Base-by-base conservation (phyloP, 2,329 filamentous ascomycete species). In the Claviceps fusiformis region DNA sequence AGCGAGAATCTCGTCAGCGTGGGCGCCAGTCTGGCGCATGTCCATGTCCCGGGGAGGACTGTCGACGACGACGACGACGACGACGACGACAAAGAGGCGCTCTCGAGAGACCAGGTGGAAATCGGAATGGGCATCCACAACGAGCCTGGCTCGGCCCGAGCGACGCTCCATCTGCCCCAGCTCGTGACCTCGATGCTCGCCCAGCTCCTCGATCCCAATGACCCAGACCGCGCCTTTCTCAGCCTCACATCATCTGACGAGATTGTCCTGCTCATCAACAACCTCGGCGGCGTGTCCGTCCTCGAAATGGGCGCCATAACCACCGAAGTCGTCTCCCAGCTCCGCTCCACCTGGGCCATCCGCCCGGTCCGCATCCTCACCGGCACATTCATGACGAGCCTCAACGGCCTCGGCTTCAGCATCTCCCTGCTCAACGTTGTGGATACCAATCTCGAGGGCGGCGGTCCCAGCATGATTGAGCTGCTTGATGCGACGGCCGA, bases 21-120 rank as follows among this genome's bases (percentile, higher is more conserved):
- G 27, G 92, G 91, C 17, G 87, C 88, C 3, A 92, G 87, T 54
- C 73, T 96, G 46, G 85, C 87, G 59, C 91, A 95, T 67, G 91
- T 96, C n/a, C 92, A 96, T 66, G 88, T 96, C 0, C 92, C 92
- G 0, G 91, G 92, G 4, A 79, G 90, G 57, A 79, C 74, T 1
- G 65, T 74, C 7, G 78, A 81, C 59, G 76, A 75, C 47, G 79
- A 82, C 29, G 82, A 83, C 15, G 41, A n/a, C 17, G 41, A n/a
- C 5, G 41, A 43, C 41, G 37, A 33, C 37, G 37, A 39, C 37
- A 15, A 15, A 11, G 67, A 44, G 24, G 39, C 62, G 46, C 70
- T 92, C 56, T 75, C 71, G 50, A 68, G 62, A 3, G 77, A 73
- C 44, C 78, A 83, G 64, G 78, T 83, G 31, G 81, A 85, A 67